These are phyloP conservation scores for Pseudopithomyces chartarum DNA, from an alignment of 2,329 filamentous ascomycete genomes.

Conservation along the genomic window DNA sequence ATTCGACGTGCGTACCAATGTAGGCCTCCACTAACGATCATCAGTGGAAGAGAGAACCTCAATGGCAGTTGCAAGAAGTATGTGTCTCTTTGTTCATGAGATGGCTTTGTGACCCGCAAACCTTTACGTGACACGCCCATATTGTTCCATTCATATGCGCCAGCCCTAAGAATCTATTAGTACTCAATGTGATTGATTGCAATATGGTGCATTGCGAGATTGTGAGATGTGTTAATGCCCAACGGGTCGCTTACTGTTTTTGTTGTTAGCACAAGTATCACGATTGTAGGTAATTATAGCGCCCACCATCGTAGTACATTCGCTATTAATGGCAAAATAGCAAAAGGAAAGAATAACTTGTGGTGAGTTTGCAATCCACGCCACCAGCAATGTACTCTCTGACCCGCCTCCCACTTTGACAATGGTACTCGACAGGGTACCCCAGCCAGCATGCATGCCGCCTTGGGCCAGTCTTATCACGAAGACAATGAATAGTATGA, in stretches of 20 bases:
- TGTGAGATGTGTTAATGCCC: too few species aligned
- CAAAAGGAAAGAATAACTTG: constrained; percentile 53
- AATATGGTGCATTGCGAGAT: neutral
- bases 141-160: constrained; percentile 52
- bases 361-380: constrained; percentile 49
- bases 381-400: neutral
- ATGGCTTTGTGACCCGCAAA: constrained; percentile 41
- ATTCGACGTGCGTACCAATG: constrained; percentile 38
- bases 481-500: neutral
- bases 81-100: constrained; percentile 40
- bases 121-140: constrained; percentile 40
- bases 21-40: constrained; percentile 32
- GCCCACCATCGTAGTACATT: constrained; percentile 50
- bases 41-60: constrained; percentile 41
- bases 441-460: neutral
- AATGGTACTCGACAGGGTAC: neutral
- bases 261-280: neutral
- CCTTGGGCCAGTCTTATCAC: neutral
- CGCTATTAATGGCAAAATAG: constrained; percentile 51
- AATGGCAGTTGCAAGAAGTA: constrained; percentile 48
- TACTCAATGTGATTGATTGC: neutral
- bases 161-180: constrained; percentile 21
- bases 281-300: neutral
- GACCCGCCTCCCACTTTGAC: neutral
- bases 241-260: neutral